phyloP scores from a whole-genome alignment of 805 yeast species.

The Cyberlindnera veronae region DNA sequence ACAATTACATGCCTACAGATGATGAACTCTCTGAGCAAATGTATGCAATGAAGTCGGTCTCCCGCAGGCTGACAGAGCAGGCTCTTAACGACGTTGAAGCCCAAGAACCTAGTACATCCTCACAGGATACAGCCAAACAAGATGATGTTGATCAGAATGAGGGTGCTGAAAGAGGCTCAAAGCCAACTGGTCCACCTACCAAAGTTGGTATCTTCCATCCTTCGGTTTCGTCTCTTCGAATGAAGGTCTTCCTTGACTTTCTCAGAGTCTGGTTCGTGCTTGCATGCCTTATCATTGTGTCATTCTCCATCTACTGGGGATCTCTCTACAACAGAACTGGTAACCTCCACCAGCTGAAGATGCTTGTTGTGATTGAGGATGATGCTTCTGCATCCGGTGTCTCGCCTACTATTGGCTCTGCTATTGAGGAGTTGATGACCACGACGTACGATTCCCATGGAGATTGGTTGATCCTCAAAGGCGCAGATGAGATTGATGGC shows the following conservation, averaged over 20 bases:
- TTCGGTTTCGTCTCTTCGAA: conserved; percentile 13
- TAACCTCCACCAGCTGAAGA: conserved; percentile 25
- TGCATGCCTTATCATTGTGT: conserved; percentile 33
- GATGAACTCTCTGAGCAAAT: conserved; percentile 4
- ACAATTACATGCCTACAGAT: conserved; percentile 2
- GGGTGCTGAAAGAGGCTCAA: conserved; percentile 1
- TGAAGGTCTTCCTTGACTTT: conserved; percentile 9
- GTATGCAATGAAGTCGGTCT: conserved; percentile 5
- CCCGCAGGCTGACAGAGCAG: conserved; percentile 7
- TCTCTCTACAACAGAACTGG: conserved; percentile 30
- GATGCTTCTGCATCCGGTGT: conserved; percentile 21
- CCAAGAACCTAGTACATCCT: neutral
- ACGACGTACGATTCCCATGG: conserved; percentile 30
- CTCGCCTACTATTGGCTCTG: conserved; percentile 26
- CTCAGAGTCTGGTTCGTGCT: conserved; percentile 26
- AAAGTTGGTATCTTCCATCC: conserved; percentile 20
- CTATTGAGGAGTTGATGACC: conserved; percentile 14
- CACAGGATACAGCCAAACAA: neutral
- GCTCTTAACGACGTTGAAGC: neutral
- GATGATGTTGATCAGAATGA: neutral
- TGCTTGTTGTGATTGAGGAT: conserved; percentile 34
- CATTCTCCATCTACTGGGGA: conserved; percentile 38
- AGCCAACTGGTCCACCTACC: conserved; percentile 6
- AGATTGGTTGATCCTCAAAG: conserved; percentile 33
- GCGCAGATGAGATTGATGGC: conserved; percentile 24